Base-by-base conservation (phyloP, 1,284 basidiomycete species). In the Fomitopsis betulina region DNA sequence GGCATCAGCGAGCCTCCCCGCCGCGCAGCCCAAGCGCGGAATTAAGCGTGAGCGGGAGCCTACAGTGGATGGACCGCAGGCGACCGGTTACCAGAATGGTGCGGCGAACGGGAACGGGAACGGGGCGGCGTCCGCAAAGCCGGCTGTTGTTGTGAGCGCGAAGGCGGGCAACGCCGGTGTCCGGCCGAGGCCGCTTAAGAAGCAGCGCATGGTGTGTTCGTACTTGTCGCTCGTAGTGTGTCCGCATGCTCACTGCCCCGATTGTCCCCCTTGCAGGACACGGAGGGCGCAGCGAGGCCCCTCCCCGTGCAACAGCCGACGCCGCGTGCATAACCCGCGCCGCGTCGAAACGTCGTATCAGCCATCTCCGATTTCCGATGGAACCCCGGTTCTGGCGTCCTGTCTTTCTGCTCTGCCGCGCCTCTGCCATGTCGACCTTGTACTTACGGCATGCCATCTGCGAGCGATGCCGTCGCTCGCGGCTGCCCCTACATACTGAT, bases 181-280 rank as follows among this genome's bases (percentile, higher is more conserved):
- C 17, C 77, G 85, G 59, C 87, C 88, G 30, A 76, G 89, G 63
- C 88, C 89, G 42, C 67, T 86, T 52, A 91, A 91, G 79, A 91
- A 88, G 72, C 87, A 85, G 68, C 79, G 87, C 62, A 76, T 87
- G 83, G 89, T 91, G 65, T 70, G 83, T 76, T 33, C 57, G 43
- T 53, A 30, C 53, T 23, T 40, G 53, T 40, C 32, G 51, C 23
- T 40, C 30, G 49, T 50, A 6, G 30, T 38, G n/a, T 49, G 13
- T 45, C 52, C 45, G 30, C 50, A 17, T 49, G 12, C 32, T 32
- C 42, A 47, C 5, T 30, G 5, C 35, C 13, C 10, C 15, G 47
- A 2, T 40, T 27, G 7, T 23, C 30, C 37, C 32, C 37, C 49
- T 9, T 54, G 63, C 55, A 77, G 76, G 78, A 78, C 56, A 61